Conservation (phyloP, 2,329 filamentous ascomycete species). For the Cordyceps farinosa region DNA sequence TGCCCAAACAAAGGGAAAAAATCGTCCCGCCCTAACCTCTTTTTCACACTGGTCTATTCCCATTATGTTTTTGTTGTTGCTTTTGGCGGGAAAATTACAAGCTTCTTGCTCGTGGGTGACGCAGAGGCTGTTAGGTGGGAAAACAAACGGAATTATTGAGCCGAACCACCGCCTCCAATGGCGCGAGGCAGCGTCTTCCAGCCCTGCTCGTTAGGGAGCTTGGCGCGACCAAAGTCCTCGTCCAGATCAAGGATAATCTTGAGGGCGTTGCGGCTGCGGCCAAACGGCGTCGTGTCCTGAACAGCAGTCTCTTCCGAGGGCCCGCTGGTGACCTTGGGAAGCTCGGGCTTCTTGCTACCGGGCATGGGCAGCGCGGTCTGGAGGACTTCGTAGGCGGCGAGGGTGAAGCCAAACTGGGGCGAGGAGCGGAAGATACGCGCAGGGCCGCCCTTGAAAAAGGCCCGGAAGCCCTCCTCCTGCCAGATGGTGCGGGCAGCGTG, state of each 20-base stretch:
- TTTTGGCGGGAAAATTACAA: neutral
- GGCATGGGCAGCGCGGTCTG: slow-evolving; percentile 74
- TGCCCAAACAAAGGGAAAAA: slow-evolving; percentile 14
- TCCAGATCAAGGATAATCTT: slow-evolving; percentile 96
- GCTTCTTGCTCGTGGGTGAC: neutral
- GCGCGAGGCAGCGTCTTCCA: slow-evolving; percentile 52
- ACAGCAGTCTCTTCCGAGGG: slow-evolving; percentile 54
- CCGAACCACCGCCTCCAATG: slow-evolving; percentile 40
- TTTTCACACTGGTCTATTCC: neutral
- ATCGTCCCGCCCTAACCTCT: neutral
- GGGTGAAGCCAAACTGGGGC: slow-evolving; percentile 95
- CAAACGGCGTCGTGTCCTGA: slow-evolving; percentile 46
- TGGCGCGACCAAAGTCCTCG: slow-evolving; percentile 80
- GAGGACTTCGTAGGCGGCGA: slow-evolving; percentile 90
- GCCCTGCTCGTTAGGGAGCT: slow-evolving; percentile 51
- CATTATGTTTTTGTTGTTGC: neutral
- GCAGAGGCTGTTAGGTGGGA: neutral
- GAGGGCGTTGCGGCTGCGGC: slow-evolving; percentile 77
- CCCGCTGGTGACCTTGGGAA: slow-evolving; percentile 52
- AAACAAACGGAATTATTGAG: neutral
- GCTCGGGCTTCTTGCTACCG: slow-evolving; percentile 58
- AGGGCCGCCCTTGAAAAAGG: slow-evolving; percentile 98
- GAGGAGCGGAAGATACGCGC: slow-evolving; percentile 93
- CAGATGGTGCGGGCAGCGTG: slow-evolving; percentile 81
- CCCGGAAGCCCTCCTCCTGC: slow-evolving; percentile 88